Evolutionary conservation across 805 yeast genomes (phyloP).

Genomic region (Sungouiella thailandica): DNA sequence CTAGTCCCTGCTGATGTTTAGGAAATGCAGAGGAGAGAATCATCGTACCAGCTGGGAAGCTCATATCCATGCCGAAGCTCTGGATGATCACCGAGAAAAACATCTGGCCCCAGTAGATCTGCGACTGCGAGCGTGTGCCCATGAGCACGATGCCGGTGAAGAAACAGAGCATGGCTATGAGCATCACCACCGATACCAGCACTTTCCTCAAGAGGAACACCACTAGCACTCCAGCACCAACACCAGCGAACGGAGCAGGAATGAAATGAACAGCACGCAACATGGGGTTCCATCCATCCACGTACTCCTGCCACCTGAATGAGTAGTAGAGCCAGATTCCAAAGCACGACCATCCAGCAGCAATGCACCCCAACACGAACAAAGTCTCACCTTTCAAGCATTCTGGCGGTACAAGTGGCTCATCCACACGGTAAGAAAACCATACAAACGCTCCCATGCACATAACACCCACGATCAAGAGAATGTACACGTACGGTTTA

Average conservation of each 20-base stretch:
- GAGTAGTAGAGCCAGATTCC: conserved; percentile 16
- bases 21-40: conserved; percentile 12
- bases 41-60: conserved; percentile 16
- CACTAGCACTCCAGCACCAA: conserved; percentile 9
- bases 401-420: conserved; percentile 13
- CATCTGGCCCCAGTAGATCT: conserved; percentile 16
- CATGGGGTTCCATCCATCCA: conserved; percentile 9
- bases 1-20: conserved; percentile 13
- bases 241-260: conserved; percentile 14
- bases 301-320: conserved; percentile 11
- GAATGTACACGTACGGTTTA: conserved; percentile 14
- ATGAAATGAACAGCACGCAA: conserved; percentile 15
- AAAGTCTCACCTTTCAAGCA: conserved; percentile 13
- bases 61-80: conserved; percentile 17
- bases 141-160: conserved; percentile 9
- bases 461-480: conserved; percentile 14
- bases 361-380: conserved; percentile 14
- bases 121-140: conserved; percentile 16
- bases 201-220: conserved; percentile 6
- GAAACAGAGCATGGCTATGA: conserved; percentile 10
- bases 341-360: conserved; percentile 18
- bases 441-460: conserved; percentile 9
- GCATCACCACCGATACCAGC: conserved; percentile 11
- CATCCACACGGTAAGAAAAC: conserved; percentile 5
- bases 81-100: conserved; percentile 10